These are phyloP conservation scores for Talaromyces islandicus DNA, from an alignment of 2,329 filamentous ascomycete genomes.

Conservation along the genomic window DNA sequence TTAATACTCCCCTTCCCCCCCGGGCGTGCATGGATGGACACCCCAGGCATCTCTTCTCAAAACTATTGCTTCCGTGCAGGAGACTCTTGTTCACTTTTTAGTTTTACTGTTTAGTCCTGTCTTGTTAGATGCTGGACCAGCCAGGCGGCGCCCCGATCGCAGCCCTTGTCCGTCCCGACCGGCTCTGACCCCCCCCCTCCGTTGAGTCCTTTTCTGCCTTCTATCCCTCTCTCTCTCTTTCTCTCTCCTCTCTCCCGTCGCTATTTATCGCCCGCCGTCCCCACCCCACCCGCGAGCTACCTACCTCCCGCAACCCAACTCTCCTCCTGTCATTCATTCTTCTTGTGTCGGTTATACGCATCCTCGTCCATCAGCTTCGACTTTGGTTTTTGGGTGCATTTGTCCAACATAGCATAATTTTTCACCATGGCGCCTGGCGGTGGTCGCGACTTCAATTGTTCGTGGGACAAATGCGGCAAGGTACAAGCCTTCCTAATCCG, in stretches of 20 bases:
- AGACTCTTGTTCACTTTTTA: no score
- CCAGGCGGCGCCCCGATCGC: background rate
- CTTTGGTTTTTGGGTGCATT: background rate
- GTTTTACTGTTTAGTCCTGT: no score
- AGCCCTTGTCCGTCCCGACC: background rate
- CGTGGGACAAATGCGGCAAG: conserved; percentile 40
- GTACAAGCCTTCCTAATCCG: conserved; percentile 18
- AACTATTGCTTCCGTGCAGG: background rate
- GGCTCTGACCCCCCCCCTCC: background rate
- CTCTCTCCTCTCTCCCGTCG: background rate
- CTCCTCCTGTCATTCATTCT: conserved; percentile 11
- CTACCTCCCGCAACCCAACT: background rate
- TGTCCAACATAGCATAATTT: background rate
- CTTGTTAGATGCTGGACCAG: background rate
- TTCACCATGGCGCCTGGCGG: conserved; percentile 28
- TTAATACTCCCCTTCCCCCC: background rate
- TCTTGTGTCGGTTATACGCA: background rate
- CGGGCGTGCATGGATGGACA: background rate
- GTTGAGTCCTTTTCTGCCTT: background rate
- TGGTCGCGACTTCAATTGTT: conserved; percentile 39
- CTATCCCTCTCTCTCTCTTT: background rate
- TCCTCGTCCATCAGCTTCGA: background rate
- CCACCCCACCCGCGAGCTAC: background rate
- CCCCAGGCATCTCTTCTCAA: background rate
- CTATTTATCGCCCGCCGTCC: background rate